A percentile compares a stretch with the other conserved stretches of the same genome.
Conservation (phyloP, 2,329 filamentous ascomycete species). For the Chrysoporthe cubensis region DNA sequence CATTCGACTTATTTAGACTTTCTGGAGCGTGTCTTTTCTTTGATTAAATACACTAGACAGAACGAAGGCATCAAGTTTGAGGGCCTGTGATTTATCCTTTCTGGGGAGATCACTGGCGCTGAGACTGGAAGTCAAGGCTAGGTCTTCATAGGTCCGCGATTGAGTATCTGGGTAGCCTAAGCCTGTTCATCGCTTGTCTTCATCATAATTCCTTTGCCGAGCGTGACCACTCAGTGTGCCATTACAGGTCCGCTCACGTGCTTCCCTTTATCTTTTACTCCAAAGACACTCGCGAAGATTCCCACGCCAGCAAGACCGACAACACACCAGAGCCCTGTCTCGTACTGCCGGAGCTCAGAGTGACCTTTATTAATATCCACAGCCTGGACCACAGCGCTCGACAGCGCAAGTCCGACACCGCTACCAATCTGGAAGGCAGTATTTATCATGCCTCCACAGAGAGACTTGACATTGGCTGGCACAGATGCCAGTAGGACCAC, state of each 20-base stretch:
- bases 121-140: too few species aligned
- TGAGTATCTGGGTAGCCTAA: too few species aligned
- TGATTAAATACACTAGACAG: too few species aligned
- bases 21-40: too few species aligned
- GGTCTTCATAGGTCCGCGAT: too few species aligned
- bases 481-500: slow-evolving; percentile 45
- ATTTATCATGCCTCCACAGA: slow-evolving; percentile 38
- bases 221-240: slow-evolving; percentile 9
- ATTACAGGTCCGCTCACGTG: slow-evolving; percentile 13
- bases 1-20: too few species aligned
- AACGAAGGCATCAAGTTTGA: too few species aligned
- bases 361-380: slow-evolving; percentile 44
- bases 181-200: too few species aligned
- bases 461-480: slow-evolving; percentile 44
- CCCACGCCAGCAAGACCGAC: slow-evolving; percentile 44
- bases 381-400: slow-evolving; percentile 38
- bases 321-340: slow-evolving; percentile 47
- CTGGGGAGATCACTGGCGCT: too few species aligned
- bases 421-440: slow-evolving; percentile 48
- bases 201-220: background rate
- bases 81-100: too few species aligned
- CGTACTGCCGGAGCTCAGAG: slow-evolving; percentile 39
- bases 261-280: slow-evolving; percentile 31
- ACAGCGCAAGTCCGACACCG: slow-evolving; percentile 45
- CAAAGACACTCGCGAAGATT: slow-evolving; percentile 34